A percentile compares a stretch with the other conserved stretches of the same genome.
These are phyloP conservation scores for Chenopodium formosanum DNA, from an alignment of 148 eudicot species.

Conservation along the genomic window DNA sequence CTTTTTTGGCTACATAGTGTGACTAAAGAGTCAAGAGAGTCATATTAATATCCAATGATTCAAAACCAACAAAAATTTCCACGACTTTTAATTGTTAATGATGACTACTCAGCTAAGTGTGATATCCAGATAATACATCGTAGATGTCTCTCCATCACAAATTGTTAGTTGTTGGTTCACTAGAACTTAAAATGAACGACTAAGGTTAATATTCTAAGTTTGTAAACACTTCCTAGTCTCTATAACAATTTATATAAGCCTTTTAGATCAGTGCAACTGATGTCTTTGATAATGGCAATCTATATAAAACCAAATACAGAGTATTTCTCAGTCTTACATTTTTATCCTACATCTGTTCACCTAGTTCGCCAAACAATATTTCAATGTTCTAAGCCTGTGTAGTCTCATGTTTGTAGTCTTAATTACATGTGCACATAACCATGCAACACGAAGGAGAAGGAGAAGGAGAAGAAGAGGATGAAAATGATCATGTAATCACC, in stretches of 20 bases:
- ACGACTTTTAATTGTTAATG: not conserved
- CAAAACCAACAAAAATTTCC: not conserved
- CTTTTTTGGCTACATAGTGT: not conserved
- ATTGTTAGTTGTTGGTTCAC: not conserved
- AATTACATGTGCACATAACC: not conserved
- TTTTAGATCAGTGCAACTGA: not conserved
- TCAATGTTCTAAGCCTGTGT: not conserved
- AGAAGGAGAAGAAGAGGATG: not conserved
- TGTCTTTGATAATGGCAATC: not conserved
- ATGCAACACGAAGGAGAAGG: not conserved
- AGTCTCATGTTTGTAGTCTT: not conserved
- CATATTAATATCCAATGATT: not conserved
- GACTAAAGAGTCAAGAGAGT: not conserved
- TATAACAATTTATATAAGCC: not conserved
- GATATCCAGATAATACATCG: not conserved
- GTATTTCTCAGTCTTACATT: not conserved
- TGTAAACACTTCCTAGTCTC: not conserved
- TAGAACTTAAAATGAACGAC: not conserved
- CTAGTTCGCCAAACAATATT: not conserved
- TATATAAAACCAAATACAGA: not conserved
- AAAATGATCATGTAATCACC: conserved; percentile 38
- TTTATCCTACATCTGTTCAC: not conserved
- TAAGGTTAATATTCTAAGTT: not conserved
- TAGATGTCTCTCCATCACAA: not conserved
- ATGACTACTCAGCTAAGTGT: not conserved